Evolutionary conservation across 73 alveolate species (phyloP).

Genomic region (Breviolum minutum): DNA sequence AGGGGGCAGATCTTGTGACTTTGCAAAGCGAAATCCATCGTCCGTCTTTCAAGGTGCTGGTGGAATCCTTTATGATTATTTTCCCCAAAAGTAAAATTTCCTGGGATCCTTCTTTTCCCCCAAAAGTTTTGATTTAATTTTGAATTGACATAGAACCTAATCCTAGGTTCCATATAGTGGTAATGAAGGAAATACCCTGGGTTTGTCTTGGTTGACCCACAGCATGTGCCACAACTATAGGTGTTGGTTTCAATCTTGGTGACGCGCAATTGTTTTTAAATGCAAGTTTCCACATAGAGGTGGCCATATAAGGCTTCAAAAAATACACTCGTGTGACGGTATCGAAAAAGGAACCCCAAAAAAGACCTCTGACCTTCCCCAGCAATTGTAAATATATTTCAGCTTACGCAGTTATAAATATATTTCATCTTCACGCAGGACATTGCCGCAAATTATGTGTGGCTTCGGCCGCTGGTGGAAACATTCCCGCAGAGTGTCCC

Average conservation of each 20-base stretch:
- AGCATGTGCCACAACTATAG: no score
- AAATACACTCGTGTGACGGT: no score
- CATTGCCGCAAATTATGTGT: not conserved
- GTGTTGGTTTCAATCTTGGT: not conserved
- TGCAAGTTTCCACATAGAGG: not conserved
- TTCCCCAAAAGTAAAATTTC: no score
- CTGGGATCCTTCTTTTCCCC: no score
- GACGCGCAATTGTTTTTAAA: no score
- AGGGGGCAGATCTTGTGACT: not conserved
- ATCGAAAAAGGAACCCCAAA: no score
- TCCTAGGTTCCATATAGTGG: no score
- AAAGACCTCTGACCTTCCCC: no score
- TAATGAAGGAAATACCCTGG: not conserved
- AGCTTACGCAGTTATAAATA: no score
- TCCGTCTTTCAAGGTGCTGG: not conserved
- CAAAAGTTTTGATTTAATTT: not conserved
- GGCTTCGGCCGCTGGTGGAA: not conserved
- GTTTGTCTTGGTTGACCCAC: no score
- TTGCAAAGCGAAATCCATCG: not conserved
- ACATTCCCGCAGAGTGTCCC: not conserved
- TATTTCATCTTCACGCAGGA: slow-evolving; percentile 8
- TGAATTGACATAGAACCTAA: not conserved
- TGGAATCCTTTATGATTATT: not conserved
- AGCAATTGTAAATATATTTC: no score
- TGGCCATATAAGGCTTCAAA: no score